These are phyloP conservation scores for Emergomyces pasteurianus DNA, from an alignment of 2,329 filamentous ascomycete genomes.

Conservation along the genomic window DNA sequence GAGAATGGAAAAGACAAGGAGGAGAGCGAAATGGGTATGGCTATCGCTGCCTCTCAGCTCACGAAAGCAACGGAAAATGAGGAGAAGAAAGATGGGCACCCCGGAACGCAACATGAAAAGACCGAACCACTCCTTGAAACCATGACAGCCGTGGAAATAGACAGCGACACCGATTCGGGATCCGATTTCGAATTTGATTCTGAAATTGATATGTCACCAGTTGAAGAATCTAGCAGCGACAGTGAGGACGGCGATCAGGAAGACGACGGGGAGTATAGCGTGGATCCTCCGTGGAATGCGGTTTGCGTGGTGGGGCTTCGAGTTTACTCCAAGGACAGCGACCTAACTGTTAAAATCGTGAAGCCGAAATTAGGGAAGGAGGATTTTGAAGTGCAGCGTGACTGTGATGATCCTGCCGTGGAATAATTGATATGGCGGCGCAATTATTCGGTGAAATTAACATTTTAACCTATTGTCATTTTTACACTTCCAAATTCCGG, in stretches of 20 bases:
- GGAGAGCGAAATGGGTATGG: background rate
- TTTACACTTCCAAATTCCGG: background rate
- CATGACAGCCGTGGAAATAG: constrained; percentile 5
- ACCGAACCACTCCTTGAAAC: too few species aligned
- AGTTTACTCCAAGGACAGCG: constrained; percentile 43
- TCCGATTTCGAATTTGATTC: constrained; percentile 33
- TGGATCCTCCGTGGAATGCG: constrained; percentile 43
- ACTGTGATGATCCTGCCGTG: constrained; percentile 31
- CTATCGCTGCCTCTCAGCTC: background rate
- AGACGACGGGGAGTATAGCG: background rate
- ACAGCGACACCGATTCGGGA: constrained; percentile 24
- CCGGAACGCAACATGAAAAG: background rate
- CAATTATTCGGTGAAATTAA: background rate
- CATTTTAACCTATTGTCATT: too few species aligned
- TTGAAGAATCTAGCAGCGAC: constrained; percentile 14
- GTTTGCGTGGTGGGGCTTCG: constrained; percentile 48
- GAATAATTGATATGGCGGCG: constrained; percentile 5
- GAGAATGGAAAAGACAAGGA: background rate
- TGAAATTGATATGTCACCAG: constrained; percentile 28
- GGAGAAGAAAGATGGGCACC: background rate
- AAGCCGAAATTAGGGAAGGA: constrained; percentile 28
- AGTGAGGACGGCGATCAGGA: constrained; percentile 1
- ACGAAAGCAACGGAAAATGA: background rate
- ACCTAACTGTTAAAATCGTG: constrained; percentile 42
- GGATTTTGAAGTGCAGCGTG: constrained; percentile 29